These are phyloP conservation scores for Biscutella laevigata DNA, from an alignment of 441 rosid genomes.

Conservation along the genomic window DNA sequence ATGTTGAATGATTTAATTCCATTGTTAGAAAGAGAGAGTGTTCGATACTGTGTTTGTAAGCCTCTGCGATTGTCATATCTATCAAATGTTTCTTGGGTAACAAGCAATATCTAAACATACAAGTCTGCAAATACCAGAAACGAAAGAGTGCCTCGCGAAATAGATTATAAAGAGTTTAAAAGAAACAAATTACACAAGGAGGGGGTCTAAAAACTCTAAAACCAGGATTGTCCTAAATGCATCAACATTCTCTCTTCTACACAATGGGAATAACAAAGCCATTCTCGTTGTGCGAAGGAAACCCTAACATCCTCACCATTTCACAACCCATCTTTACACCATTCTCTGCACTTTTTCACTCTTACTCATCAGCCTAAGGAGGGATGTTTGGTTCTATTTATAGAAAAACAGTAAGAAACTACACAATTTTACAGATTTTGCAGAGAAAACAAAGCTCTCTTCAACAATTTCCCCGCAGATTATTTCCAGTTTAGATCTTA, in stretches of 20 bases:
- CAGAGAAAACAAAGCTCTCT: constrained; percentile 38
- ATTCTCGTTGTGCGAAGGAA: constrained; percentile 20
- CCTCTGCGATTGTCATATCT: neutral
- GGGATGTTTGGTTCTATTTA: constrained; percentile 35
- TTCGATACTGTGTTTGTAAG: neutral
- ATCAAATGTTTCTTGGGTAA: constrained; percentile 8
- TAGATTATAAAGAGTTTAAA: constrained; percentile 1
- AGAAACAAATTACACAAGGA: constrained; percentile 21
- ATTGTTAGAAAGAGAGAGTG: neutral
- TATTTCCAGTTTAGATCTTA: constrained; percentile 43
- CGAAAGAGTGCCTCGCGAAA: neutral
- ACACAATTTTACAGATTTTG: constrained; percentile 69
- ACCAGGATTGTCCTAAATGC: constrained; percentile 17
- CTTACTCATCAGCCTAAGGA: constrained; percentile 23
- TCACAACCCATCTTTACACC: constrained; percentile 25
- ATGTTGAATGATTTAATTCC: constrained; percentile 17
- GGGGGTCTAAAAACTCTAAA: neutral
- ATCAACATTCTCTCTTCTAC: constrained; percentile 20
- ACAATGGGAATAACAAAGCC: constrained; percentile 15
- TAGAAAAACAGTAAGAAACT: constrained; percentile 45
- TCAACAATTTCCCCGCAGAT: constrained; percentile 21
- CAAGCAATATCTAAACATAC: neutral
- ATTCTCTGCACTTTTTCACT: constrained; percentile 9
- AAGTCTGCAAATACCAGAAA: neutral
- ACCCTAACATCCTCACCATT: constrained; percentile 23